Conservation (phyloP, 176 grass and related monocot genomes). For the Thinopyrum elongatum region DNA sequence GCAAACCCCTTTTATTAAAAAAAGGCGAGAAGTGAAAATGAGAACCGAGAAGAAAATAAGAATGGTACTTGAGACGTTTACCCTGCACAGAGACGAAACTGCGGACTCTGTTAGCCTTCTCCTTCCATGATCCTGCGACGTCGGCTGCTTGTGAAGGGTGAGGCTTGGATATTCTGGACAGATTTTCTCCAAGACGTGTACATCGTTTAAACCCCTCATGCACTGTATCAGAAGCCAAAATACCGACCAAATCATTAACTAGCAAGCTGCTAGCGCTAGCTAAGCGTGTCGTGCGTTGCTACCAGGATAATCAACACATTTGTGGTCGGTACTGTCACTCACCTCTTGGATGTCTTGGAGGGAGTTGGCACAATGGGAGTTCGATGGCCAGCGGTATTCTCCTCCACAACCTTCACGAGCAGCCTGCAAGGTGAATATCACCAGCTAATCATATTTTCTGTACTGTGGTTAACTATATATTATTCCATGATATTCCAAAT, state of each 20-base stretch:
- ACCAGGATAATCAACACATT: background rate
- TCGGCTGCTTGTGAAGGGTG: background rate
- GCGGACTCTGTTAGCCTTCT: background rate
- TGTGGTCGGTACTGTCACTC: background rate
- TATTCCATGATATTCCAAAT: background rate
- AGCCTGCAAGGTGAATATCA: background rate
- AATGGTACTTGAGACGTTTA: background rate
- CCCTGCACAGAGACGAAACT: background rate
- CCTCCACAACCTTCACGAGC: background rate
- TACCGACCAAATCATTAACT: background rate
- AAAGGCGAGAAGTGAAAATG: background rate
- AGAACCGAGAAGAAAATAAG: background rate
- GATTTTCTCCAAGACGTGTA: background rate
- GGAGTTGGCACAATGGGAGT: background rate
- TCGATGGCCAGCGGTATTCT: background rate
- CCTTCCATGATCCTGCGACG: background rate
- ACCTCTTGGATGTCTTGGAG: background rate
- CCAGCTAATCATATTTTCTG: background rate
- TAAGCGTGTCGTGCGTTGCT: background rate
- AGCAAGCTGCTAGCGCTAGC: background rate
- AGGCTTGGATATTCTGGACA: conserved; percentile 1
- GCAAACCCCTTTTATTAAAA: background rate
- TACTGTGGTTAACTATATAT: no score
- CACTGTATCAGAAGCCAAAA: background rate
- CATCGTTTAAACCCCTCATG: background rate